A percentile compares a stretch with the other conserved stretches of the same genome.
Conservation (phyloP, 495 filamentous ascomycete genomes). For the Cudoniella acicularis region DNA sequence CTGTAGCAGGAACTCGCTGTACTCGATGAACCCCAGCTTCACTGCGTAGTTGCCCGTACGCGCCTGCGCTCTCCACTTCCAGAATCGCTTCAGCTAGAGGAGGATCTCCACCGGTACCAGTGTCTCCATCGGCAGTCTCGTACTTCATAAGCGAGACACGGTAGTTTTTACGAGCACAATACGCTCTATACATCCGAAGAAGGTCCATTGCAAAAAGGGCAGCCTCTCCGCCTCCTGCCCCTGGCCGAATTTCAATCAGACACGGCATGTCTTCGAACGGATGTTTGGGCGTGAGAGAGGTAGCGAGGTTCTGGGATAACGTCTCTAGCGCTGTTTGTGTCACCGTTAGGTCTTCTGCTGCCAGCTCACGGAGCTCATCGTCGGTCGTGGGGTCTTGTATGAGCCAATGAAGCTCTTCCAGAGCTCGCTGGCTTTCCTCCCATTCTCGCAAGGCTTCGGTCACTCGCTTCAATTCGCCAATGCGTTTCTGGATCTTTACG, state of each 20-base stretch:
- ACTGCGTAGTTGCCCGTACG: slow-evolving; percentile 74
- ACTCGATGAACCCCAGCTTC: slow-evolving; percentile 95
- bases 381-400: slow-evolving; percentile 43
- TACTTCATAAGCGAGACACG: slow-evolving; percentile 46
- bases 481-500: slow-evolving; percentile 64
- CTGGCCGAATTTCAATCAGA: slow-evolving; percentile 85
- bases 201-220: slow-evolving; percentile 84
- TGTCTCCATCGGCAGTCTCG: slow-evolving; percentile 49
- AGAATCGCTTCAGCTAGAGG: slow-evolving; percentile 80
- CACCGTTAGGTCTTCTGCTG: slow-evolving; percentile 67
- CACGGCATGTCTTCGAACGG: slow-evolving; percentile 93
- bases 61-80: slow-evolving; percentile 71
- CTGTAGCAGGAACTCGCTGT: slow-evolving; percentile 87
- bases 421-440: slow-evolving; percentile 53
- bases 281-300: slow-evolving; percentile 77
- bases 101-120: slow-evolving; percentile 52
- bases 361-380: slow-evolving; percentile 57
- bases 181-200: slow-evolving; percentile 82
- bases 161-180: slow-evolving; percentile 59
- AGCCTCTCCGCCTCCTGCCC: slow-evolving; percentile 90
- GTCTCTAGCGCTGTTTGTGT: slow-evolving; percentile 56
- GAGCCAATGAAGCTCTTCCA: slow-evolving; percentile 48
- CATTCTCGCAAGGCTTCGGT: slow-evolving; percentile 67
- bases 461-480: slow-evolving; percentile 71
- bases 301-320: slow-evolving; percentile 62